A percentile compares a stretch with the other conserved stretches of the same genome.
Evolutionary conservation across 1,139 yeast genomes (phyloP).

Genomic region (Lodderomyces elongisporus): DNA sequence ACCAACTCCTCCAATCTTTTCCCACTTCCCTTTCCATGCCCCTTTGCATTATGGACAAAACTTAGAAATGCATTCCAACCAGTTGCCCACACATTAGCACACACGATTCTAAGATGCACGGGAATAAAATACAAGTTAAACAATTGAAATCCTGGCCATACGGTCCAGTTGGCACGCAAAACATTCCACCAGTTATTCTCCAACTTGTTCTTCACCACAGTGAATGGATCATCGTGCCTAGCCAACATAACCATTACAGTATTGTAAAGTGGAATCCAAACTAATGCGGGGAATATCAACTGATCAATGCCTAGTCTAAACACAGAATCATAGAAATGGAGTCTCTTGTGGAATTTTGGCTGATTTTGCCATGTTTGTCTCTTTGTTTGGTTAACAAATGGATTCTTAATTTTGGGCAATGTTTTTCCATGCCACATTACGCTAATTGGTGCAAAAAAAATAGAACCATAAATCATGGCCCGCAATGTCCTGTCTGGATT

Average conservation of each 20-base stretch:
- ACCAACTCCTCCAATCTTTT: constrained; percentile 34
- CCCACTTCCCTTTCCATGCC: constrained; percentile 44
- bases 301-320: constrained; percentile 38
- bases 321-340: constrained; percentile 30
- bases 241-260: constrained; percentile 37
- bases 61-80: constrained; percentile 46
- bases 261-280: constrained; percentile 46
- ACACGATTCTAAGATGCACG: constrained; percentile 36
- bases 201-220: constrained; percentile 30
- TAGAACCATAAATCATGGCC: constrained; percentile 68
- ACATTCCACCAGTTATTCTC: constrained; percentile 41
- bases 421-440: constrained; percentile 61
- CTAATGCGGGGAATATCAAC: constrained; percentile 27
- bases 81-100: constrained; percentile 37
- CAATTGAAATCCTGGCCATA: constrained; percentile 43
- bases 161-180: constrained; percentile 38
- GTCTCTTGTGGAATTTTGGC: constrained; percentile 12
- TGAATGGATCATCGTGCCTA: constrained; percentile 32
- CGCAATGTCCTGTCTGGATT: constrained; percentile 46
- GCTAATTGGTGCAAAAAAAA: constrained; percentile 75
- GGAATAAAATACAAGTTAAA: constrained; percentile 37
- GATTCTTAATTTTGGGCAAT: constrained; percentile 46
- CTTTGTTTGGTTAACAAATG: constrained; percentile 21
- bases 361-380: constrained; percentile 10
- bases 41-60: constrained; percentile 37